These are phyloP conservation scores for Hanseniaspora osmophila DNA, from an alignment of 805 yeast species.

Conservation along the genomic window DNA sequence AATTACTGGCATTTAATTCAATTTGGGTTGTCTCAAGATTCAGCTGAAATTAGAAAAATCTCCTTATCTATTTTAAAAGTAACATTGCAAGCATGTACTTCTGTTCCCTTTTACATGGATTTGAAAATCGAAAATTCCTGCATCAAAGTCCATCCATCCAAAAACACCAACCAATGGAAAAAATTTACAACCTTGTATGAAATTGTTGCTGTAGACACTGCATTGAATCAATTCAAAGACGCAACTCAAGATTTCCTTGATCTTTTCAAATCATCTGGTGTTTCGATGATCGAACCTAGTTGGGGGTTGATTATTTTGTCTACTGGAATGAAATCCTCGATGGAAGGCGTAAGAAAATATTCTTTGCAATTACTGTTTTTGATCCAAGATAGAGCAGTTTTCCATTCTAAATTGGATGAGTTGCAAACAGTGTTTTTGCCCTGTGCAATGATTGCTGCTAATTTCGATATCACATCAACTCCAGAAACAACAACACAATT, in stretches of 20 bases:
- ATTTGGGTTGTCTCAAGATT: slow-evolving; percentile 35
- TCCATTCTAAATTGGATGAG: slow-evolving; percentile 27
- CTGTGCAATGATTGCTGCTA: slow-evolving; percentile 46
- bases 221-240: slow-evolving; percentile 74
- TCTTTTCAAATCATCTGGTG: slow-evolving; percentile 34
- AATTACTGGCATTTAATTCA: slow-evolving; percentile 48
- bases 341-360: slow-evolving; percentile 63
- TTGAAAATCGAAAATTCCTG: slow-evolving; percentile 22
- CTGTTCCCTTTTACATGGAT: background rate
- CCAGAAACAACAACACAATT: slow-evolving; percentile 10
- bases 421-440: slow-evolving; percentile 37
- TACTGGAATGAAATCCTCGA: slow-evolving; percentile 60
- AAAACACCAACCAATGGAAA: slow-evolving; percentile 44
- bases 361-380: slow-evolving; percentile 41
- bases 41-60: slow-evolving; percentile 59
- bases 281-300: slow-evolving; percentile 34
- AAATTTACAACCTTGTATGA: slow-evolving; percentile 64
- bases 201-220: slow-evolving; percentile 70
- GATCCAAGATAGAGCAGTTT: slow-evolving; percentile 33
- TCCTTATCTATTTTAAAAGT: slow-evolving; percentile 50
- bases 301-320: slow-evolving; percentile 68
- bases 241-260: slow-evolving; percentile 49
- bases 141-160: slow-evolving; percentile 2
- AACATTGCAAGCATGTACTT: slow-evolving; percentile 35
- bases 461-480: slow-evolving; percentile 27